Base-by-base conservation (phyloP, 441 rosid genomes). In the Bruguiera hainesii region DNA sequence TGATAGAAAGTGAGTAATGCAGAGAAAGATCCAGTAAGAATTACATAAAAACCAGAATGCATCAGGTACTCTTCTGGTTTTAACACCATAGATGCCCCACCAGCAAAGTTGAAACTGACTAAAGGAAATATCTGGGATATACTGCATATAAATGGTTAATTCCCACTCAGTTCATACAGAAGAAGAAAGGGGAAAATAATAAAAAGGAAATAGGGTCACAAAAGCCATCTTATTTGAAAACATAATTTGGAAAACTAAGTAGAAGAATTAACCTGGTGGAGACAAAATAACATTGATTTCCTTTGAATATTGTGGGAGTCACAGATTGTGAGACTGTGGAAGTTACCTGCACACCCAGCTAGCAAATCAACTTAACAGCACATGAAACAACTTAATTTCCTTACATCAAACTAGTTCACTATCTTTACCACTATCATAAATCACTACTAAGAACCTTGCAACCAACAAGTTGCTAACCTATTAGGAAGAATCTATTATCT, bases 51-150 rank as follows among this genome's bases (percentile, higher is more conserved):
- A 75, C 97, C 97, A 1, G 65, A 35, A 73, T 76, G 86, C 46
- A 87, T 70, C 50, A 96, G 89, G 77, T 96, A 96, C 67, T 90
- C 97, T 66, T 83, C 86, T 9, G 98, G 94, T 68, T 80, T 76
- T 60, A 93, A 84, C 66, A 82, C 74, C 85, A 93, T 75, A 42
- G 96, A 79, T 52, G 98, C 92, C 33, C 91, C 88, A 18, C 93
- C 95, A 71, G 87, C 96, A 72, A 96, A 96, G 81, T 93, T 86
- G 29, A 96, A 82, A 77, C 88, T 84, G 73, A 90, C 90, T 67
- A 74, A 83, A 70, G 99, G 98, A 79, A 96, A 96, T 75, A 82
- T 53, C 52, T 79, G 82, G 49, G 74, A 65, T 1, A 84, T 73
- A 72, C 98, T 93, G 92, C 75, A 80, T 21, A 73, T 33, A 72